Base-by-base conservation (phyloP, 306 rosid species). In the Castanea crenata region DNA sequence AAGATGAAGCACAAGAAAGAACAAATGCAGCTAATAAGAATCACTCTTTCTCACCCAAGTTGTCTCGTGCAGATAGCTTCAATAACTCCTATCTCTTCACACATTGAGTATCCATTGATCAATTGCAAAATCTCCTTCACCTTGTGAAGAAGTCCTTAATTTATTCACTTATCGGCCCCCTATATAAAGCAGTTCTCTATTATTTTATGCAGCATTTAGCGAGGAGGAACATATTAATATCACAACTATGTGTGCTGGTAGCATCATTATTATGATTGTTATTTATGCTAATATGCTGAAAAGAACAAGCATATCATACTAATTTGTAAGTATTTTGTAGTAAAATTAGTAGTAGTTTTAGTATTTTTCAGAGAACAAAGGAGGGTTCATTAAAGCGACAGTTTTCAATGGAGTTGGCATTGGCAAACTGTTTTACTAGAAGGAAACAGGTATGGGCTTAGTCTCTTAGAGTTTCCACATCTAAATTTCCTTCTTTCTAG, bases 1-100 rank as follows among this genome's bases (percentile, higher is more conserved):
- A 46, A 52, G 31, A 31, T 72, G 85, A 74, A 59, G 86, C 81
- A 76, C 21, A 57, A 6, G 70, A 74, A 38, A 29, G 64, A 20
- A 38, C 46, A 63, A 31, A 49, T 41, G 78, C n/a, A n/a, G 27
- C 32, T 14, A 51, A 44, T 6, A 55, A 41, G 25, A 70, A 3
- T 38, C 25, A 76, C 44, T 21, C 29, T 15, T 58, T 78, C 69
- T 80, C 5, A 58, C 55, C 80, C 58, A 62, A 6, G 4, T 72
- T 72, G 61, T 71, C 32, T 44, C 21, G 55, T 74, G 79, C 34
- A 27, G 75, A 41, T 41, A 8, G 46, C 46, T 41, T 41, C 12
- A 8, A 41, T 41, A 41, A 41, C 46, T 41, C 46, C 11, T 8
- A 41, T 31, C 75, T 35, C 77, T 80, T 76, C 49, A 21, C 67